Conservation (phyloP, 768 basidiomycete species). For the Phanerodontia chrysosporium region DNA sequence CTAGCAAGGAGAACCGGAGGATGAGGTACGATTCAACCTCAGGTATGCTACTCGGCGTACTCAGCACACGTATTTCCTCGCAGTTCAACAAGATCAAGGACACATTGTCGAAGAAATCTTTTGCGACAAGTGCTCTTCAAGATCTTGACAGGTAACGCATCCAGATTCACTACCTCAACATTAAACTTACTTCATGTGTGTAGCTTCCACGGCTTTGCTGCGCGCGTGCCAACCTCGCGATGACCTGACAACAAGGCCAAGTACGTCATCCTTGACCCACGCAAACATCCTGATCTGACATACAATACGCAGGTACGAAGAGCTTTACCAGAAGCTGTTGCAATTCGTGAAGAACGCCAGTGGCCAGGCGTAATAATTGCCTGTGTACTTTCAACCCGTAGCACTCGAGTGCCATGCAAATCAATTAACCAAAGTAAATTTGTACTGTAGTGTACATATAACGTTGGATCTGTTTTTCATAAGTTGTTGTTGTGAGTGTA, state of each 20-base stretch:
- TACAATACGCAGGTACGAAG: neutral
- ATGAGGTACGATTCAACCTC: constrained; percentile 42
- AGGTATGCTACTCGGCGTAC: neutral
- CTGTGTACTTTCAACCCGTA: no score
- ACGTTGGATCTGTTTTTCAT: no score
- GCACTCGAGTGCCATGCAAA: no score
- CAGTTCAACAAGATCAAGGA: constrained; percentile 50
- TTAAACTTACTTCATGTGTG: neutral
- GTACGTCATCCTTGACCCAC: constrained; percentile 27
- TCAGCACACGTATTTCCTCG: neutral
- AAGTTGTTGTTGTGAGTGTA: no score
- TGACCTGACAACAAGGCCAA: constrained; percentile 55
- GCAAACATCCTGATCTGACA: neutral
- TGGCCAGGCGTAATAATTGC: neutral
- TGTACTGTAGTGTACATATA: no score
- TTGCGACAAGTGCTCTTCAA: constrained; percentile 47
- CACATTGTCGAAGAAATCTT: constrained; percentile 45
- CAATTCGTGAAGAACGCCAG: neutral
- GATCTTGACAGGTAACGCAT: constrained; percentile 32
- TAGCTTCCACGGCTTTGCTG: constrained; percentile 64
- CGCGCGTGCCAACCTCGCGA: constrained; percentile 54
- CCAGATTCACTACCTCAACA: neutral
- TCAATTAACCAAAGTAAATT: no score
- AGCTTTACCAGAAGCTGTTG: neutral
- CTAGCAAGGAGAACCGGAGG: constrained; percentile 55